Evolutionary conservation across 1,284 basidiomycete genomes (phyloP).

Genomic region (Cutaneotrichosporon dermatis): DNA sequence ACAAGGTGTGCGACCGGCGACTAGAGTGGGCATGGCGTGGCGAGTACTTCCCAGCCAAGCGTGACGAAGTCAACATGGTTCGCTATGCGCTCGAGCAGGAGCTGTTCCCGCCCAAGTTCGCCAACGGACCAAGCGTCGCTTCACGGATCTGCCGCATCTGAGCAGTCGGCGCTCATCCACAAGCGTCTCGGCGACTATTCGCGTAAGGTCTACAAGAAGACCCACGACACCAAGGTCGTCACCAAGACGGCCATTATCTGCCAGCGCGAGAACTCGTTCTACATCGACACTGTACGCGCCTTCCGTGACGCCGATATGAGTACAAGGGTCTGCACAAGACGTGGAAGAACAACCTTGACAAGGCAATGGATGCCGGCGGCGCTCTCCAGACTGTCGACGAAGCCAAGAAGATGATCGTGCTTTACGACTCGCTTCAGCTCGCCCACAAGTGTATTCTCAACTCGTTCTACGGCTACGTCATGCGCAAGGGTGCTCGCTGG

Average conservation of each 20-base stretch:
- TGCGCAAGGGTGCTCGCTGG: constrained; percentile 99
- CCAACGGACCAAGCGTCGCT: constrained; percentile 71
- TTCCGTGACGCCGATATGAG: constrained; percentile 98
- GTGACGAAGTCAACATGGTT: constrained; percentile 99
- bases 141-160: constrained; percentile 77
- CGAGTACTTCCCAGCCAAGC: constrained; percentile 95
- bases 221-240: constrained; percentile 97
- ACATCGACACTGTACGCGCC: constrained; percentile 94
- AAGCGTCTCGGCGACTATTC: constrained; percentile 98
- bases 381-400: constrained; percentile 85
- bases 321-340: constrained; percentile 99
- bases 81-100: constrained; percentile 94
- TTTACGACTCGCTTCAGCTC: constrained; percentile 98
- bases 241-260: constrained; percentile 93
- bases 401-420: constrained; percentile 97
- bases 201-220: constrained; percentile 97
- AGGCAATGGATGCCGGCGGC: constrained; percentile 61
- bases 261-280: constrained; percentile 98
- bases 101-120: constrained; percentile 75
- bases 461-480: constrained; percentile 99
- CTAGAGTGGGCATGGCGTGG: constrained; percentile 99
- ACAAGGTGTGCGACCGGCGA: constrained; percentile 88
- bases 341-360: constrained; percentile 98
- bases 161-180: constrained; percentile 88
- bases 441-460: constrained; percentile 99